Evolutionary conservation across 257 asterid species (phyloP).

Genomic region (Scutellaria baicalensis): DNA sequence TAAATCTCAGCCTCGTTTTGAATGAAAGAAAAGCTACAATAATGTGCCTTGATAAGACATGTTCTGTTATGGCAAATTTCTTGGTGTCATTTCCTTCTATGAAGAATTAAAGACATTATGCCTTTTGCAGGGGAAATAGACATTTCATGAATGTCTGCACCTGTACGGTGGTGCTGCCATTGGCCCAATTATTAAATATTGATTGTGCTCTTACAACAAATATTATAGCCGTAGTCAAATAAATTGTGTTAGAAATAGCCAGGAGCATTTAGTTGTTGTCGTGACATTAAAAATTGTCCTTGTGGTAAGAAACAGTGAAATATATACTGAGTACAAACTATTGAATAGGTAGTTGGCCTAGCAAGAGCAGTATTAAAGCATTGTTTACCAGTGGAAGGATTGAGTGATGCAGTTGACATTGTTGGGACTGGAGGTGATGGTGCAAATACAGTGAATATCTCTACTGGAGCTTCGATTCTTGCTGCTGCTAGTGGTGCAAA

Average conservation of each 20-base stretch:
- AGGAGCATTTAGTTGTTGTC: slow-evolving; percentile 1
- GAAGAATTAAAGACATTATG: neutral
- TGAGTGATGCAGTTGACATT: slow-evolving; percentile 73
- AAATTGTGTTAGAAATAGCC: neutral
- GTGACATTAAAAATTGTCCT: neutral
- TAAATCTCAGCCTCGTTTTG: neutral
- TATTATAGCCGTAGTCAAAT: neutral
- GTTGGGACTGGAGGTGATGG: slow-evolving; percentile 99
- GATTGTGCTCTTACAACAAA: neutral
- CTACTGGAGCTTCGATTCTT: slow-evolving; percentile 94
- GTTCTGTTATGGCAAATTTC: neutral
- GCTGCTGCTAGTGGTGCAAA: slow-evolving; percentile 97
- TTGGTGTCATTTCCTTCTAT: slow-evolving; percentile 2
- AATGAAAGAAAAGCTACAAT: neutral
- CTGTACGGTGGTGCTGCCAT: neutral
- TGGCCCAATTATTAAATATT: neutral
- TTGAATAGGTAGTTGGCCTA: slow-evolving; percentile 74
- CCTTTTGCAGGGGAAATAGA: neutral
- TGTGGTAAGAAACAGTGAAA: slow-evolving; percentile 4
- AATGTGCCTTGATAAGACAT: neutral
- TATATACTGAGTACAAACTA: slow-evolving; percentile 17
- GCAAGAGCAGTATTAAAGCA: slow-evolving; percentile 89
- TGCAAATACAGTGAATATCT: slow-evolving; percentile 93
- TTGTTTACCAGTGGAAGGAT: slow-evolving; percentile 67
- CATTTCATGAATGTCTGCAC: neutral